Base-by-base conservation (phyloP, 176 grass and related monocot species). In the Oryza glaberrima region DNA sequence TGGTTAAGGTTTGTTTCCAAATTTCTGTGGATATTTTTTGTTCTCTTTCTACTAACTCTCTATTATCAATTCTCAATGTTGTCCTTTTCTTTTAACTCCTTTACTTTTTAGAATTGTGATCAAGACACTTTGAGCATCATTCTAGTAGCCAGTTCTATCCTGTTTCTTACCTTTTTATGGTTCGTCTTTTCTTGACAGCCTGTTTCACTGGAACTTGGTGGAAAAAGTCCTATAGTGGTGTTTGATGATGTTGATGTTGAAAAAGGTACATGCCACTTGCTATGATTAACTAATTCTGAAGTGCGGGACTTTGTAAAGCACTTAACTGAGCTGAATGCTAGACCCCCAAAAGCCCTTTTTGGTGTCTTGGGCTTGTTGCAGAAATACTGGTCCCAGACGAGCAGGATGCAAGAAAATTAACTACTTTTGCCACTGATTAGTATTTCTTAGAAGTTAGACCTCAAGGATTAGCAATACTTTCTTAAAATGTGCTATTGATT, bases 231-330 rank as follows among this genome's bases (percentile, higher is more conserved):
- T 67, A 91, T 99, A 35, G 91, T 99, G 77, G 88, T 99, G 83
- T 99, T 96, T 91, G 96, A 99, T 87, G 96, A 99, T 77, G 96
- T 96, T 1, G 96, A 99, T 80, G 82, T 99, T 63, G 96, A 99
- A 11, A 99, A 96, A 96, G 96, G 96, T 96, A 66, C 63, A 48
- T 82, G 0, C 73, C 4, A 67, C 77, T 85, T 19, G 26, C 71
- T 77, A 30, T 78, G n/a, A 71, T 25, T 68, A 32, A 7, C 11
- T 44, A 56, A 36, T 54, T 85, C n/a, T 8, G n/a, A 72, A 54
- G 17, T 84, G 48, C 60, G 58, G 10, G 28, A 6, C 36, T 56
- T 73, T 1, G 51, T 36, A 58, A 48, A 47, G 48, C 28, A 28
- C 20, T 80, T 75, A 41, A 67, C 38, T 76, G 11, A 40, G 73